Conservation (phyloP, 2,329 filamentous ascomycete species). For the Fusarium proliferatum region DNA sequence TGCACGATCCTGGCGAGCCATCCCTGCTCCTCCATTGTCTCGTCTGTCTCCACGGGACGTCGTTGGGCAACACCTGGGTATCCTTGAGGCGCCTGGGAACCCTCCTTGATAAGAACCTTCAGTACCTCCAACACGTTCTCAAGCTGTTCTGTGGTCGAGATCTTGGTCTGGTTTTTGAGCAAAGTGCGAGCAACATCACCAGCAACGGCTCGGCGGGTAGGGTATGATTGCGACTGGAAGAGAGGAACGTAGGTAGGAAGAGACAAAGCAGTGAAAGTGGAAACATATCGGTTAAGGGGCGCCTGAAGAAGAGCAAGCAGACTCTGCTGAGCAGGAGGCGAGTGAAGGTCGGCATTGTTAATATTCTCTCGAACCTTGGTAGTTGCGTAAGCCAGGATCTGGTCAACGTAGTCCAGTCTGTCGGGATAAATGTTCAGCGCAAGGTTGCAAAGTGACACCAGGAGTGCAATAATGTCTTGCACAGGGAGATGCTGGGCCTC, state of each 20-base stretch:
- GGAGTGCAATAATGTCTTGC: slow-evolving; percentile 91
- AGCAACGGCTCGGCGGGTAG: slow-evolving; percentile 89
- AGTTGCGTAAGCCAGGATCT: slow-evolving; percentile 89
- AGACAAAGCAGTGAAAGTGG: slow-evolving; percentile 94
- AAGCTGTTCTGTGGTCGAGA: slow-evolving; percentile 81
- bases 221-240: slow-evolving; percentile 90
- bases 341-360: slow-evolving; percentile 96
- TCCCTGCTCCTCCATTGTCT: slow-evolving; percentile 97
- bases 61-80: slow-evolving; percentile 86
- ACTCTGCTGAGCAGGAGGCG: slow-evolving; percentile 85
- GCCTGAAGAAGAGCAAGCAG: slow-evolving; percentile 90
- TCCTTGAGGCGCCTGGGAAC: slow-evolving; percentile 82
- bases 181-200: slow-evolving; percentile 86
- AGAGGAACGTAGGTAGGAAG: slow-evolving; percentile 93
- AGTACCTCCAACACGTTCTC: slow-evolving; percentile 90
- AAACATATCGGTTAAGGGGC: slow-evolving; percentile 88
- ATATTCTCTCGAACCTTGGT: slow-evolving; percentile 88
- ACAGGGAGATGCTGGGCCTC: slow-evolving; percentile 91
- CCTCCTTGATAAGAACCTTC: slow-evolving; percentile 93
- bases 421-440: slow-evolving; percentile 97
- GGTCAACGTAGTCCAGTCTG: slow-evolving; percentile 92
- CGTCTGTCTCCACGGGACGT: slow-evolving; percentile 86
- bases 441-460: slow-evolving; percentile 94
- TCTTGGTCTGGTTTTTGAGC: slow-evolving; percentile 83
- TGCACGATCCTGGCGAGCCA: slow-evolving; percentile 95